These are phyloP conservation scores for Rhynchospora pubera DNA, from an alignment of 176 grass and related monocot genomes.

Conservation along the genomic window DNA sequence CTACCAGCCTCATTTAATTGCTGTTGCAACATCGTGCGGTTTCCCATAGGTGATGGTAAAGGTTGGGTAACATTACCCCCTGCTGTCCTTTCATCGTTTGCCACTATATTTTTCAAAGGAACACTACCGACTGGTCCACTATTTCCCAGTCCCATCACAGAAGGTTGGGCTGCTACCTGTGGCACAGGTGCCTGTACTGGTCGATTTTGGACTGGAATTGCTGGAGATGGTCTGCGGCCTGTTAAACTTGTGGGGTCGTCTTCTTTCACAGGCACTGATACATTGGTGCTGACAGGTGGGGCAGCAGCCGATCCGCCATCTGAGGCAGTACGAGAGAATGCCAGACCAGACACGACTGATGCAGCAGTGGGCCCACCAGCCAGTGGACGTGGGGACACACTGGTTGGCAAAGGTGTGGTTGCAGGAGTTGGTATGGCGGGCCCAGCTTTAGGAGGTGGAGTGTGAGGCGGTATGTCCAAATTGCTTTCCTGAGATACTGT, in stretches of 20 bases:
- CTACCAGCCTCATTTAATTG: slow-evolving; percentile 45
- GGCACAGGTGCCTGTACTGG: slow-evolving; percentile 3
- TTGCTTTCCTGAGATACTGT: slow-evolving; percentile 58
- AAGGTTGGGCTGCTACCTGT: slow-evolving; percentile 38
- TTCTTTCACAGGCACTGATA: slow-evolving; percentile 56
- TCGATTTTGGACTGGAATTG: slow-evolving; percentile 29
- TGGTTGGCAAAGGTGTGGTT: slow-evolving; percentile 32
- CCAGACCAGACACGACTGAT: slow-evolving; percentile 40
- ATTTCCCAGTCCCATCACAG: slow-evolving; percentile 41
- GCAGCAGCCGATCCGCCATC: slow-evolving; percentile 44
- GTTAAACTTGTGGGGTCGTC: slow-evolving; percentile 70
- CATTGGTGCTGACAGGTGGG: slow-evolving; percentile 36
- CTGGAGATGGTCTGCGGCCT: slow-evolving; percentile 60
- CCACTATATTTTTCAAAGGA: slow-evolving; percentile 41
- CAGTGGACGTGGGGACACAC: slow-evolving; percentile 43
- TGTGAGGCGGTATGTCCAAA: slow-evolving; percentile 40
- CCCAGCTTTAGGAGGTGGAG: slow-evolving; percentile 62
- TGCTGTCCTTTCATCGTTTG: slow-evolving; percentile 38
- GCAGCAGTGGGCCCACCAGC: slow-evolving; percentile 36
- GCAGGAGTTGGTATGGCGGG: slow-evolving; percentile 32
- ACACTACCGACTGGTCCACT: slow-evolving; percentile 46
- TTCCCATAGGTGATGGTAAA: slow-evolving; percentile 57
- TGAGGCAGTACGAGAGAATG: slow-evolving; percentile 40
- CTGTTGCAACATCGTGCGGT: slow-evolving; percentile 49
- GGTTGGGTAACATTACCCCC: slow-evolving; percentile 42